These are phyloP conservation scores for Sugiyamaella novakii DNA, from an alignment of 1,139 yeast genomes.

Conservation along the genomic window DNA sequence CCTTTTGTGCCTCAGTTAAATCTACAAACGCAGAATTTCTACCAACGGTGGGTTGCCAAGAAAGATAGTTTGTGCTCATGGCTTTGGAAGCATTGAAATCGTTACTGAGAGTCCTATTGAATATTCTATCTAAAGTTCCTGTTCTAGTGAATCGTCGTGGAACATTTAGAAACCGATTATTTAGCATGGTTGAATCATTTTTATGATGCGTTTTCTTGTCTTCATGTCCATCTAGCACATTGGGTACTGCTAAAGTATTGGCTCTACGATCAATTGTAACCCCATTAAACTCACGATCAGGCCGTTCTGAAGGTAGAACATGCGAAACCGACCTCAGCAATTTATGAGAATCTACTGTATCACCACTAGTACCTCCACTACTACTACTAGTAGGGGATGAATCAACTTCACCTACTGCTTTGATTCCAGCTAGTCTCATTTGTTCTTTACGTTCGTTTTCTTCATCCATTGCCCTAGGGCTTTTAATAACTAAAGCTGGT, in stretches of 20 bases:
- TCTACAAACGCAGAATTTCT: slow-evolving; percentile 91
- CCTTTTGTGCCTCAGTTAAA: slow-evolving; percentile 79
- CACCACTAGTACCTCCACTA: slow-evolving; percentile 1
- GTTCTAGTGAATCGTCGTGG: slow-evolving; percentile 23
- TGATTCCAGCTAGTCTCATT: background rate
- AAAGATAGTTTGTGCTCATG: slow-evolving; percentile 58
- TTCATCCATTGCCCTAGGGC: slow-evolving; percentile 71
- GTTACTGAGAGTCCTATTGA: slow-evolving; percentile 21
- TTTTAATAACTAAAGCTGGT: slow-evolving; percentile 76
- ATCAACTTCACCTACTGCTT: background rate
- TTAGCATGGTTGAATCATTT: background rate
- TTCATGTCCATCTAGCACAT: background rate
- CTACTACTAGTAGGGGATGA: slow-evolving; percentile 3
- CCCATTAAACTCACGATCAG: background rate
- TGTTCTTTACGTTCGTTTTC: slow-evolving; percentile 34
- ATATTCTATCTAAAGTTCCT: slow-evolving; percentile 33
- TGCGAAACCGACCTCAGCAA: slow-evolving; percentile 8
- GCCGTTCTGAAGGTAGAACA: background rate
- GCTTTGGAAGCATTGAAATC: slow-evolving; percentile 22
- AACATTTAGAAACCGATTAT: background rate
- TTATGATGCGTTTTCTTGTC: background rate
- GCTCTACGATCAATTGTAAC: slow-evolving; percentile 7
- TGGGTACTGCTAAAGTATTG: slow-evolving; percentile 8
- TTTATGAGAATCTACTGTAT: background rate
- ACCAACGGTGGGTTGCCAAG: slow-evolving; percentile 94